A percentile compares a stretch with the other conserved stretches of the same genome.
phyloP scores from a whole-genome alignment of 1,284 basidiomycete genomes.

The Trichosporon sp. region DNA sequence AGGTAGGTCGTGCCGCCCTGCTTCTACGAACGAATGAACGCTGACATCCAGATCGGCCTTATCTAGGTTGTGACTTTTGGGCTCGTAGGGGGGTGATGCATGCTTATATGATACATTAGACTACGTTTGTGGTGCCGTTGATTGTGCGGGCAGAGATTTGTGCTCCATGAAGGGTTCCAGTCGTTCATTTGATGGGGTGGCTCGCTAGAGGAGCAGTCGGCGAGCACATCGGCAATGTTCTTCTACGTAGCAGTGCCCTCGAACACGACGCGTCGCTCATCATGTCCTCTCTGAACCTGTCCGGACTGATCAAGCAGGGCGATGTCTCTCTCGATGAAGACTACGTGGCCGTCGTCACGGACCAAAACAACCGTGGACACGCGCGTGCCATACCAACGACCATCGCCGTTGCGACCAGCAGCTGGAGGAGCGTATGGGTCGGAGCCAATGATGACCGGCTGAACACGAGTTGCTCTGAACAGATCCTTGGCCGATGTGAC shows the following conservation, averaged over 20 bases:
- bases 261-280: conserved; percentile 25
- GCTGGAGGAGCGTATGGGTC: conserved; percentile 1
- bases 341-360: conserved; percentile 32
- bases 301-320: conserved; percentile 26
- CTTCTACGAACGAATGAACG: background rate
- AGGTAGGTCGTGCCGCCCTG: conserved; percentile 57
- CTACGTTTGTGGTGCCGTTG: background rate
- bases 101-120: conserved; percentile 14
- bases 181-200: too few relatives aligned
- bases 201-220: too few relatives aligned
- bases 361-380: conserved; percentile 43
- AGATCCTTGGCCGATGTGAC: conserved; percentile 15
- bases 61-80: conserved; percentile 35
- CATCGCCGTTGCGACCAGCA: background rate
- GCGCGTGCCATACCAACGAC: conserved; percentile 42
- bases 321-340: conserved; percentile 43
- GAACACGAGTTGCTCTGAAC: conserved; percentile 25
- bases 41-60: conserved; percentile 46
- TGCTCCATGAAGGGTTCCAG: too few relatives aligned
- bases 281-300: conserved; percentile 18
- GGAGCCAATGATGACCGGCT: conserved; percentile 24
- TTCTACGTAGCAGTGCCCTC: background rate
- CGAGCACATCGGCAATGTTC: too few relatives aligned
- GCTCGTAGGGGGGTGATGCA: conserved; percentile 21
- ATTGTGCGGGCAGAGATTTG: too few relatives aligned